Evolutionary conservation across 2,329 filamentous ascomycete genomes (phyloP), one percentile per base, ranked within the genome.

Genomic region (Aspergillus uvarum): DNA sequence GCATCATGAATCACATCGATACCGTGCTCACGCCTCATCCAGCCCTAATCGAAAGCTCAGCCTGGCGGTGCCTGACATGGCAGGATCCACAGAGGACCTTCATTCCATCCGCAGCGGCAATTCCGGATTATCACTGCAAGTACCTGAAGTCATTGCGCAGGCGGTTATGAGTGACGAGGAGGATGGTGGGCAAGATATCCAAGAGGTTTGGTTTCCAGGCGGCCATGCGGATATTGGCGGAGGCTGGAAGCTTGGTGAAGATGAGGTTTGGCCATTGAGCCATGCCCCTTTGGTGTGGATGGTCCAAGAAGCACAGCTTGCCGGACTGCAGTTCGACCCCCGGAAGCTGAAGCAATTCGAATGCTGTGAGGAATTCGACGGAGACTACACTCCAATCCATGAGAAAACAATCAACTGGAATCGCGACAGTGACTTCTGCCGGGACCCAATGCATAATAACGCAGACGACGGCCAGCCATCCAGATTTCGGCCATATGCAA

Each of bases 211-310:
- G 78, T 95, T 95, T 68, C 82, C 90, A 0, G 91, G 91, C 8
- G 87, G 88, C 11, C 91, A 96, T 63, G 90, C 86, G 1, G 90
- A 94, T 63, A 86, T 93, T 31, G 90, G 90, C 1, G 90, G 90
- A 10, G 90, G 90, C 0, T 92, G 89, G 90, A 83, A 85, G 53
- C 76, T 85, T 0, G 73, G 79, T 0, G 79, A 79, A 1, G 81
- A 80, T 24, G 89, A 90, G 69, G 65, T 74, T 29, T 79, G 77
- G 65, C 82, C 87, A 7, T 79, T 89, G 24, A 89, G 87, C 64
- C 88, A 91, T 66, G 82, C 87, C 1, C 87, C 88, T 0, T 79
- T 91, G 2, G 83, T 87, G 0, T 91, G 88, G 84, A 91, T 91
- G 83, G 83, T 91, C 0, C 79, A 83, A 38, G 85, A 88, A 72